Evolutionary conservation across 805 yeast genomes (phyloP).

Genomic region (Cyberlindnera suaveolens): DNA sequence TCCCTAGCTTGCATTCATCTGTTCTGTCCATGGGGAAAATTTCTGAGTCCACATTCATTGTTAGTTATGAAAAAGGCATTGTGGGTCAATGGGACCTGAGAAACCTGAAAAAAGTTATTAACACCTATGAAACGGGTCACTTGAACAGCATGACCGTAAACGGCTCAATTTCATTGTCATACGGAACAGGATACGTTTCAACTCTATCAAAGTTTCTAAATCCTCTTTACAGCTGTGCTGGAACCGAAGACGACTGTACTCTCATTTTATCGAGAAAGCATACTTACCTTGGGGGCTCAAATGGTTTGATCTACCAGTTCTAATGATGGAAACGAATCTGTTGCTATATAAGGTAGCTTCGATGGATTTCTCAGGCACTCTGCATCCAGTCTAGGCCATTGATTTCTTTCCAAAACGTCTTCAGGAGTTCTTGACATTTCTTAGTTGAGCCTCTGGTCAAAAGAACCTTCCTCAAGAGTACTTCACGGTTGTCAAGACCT

Average conservation of each 20-base stretch:
- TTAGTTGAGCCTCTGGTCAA: conserved; percentile 58
- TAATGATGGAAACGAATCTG: too few species aligned
- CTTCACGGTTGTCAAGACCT: conserved; percentile 29
- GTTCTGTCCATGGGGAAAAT: conserved; percentile 2
- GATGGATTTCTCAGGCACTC: too few species aligned
- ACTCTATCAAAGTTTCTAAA: not conserved
- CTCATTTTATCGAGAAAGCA: too few species aligned
- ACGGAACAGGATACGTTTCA: conserved; percentile 3
- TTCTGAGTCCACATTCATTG: not conserved
- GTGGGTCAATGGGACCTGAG: conserved; percentile 38
- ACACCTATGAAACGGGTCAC: conserved; percentile 3
- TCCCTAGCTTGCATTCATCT: conserved; percentile 23
- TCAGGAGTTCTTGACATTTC: conserved; percentile 49
- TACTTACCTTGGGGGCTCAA: too few species aligned
- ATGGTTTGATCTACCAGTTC: too few species aligned
- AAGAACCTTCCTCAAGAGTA: conserved; percentile 48
- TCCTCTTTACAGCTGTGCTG: not conserved
- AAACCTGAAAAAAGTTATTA: conserved; percentile 6
- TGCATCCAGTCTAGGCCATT: conserved; percentile 41
- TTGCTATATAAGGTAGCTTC: too few species aligned
- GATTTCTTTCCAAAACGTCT: conserved; percentile 58
- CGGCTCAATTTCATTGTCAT: conserved; percentile 2
- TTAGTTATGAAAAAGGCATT: conserved; percentile 30
- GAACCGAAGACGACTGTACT: too few species aligned
- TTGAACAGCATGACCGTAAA: conserved; percentile 10